phyloP scores from a whole-genome alignment of 306 rosid genomes.

The Acacia melanoxylon region DNA sequence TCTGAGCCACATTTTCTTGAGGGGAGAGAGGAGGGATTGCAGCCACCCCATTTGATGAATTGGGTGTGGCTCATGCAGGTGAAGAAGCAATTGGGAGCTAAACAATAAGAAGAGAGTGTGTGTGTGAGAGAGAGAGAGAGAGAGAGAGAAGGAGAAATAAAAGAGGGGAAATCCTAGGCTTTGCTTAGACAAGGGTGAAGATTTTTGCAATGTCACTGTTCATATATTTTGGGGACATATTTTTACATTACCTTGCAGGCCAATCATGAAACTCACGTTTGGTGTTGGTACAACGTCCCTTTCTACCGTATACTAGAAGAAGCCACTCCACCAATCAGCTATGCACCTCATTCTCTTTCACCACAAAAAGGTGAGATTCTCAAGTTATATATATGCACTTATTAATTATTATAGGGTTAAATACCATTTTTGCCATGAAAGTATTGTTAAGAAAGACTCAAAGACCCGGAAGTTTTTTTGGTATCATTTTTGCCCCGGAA shows the following conservation, averaged over 20 bases:
- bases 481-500: too few species aligned
- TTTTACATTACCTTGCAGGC: slow-evolving; percentile 45
- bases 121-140: too few species aligned
- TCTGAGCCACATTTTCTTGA: slow-evolving; percentile 82
- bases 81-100: slow-evolving; percentile 6
- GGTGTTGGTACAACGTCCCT: slow-evolving; percentile 56
- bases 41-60: slow-evolving; percentile 69
- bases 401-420: not conserved
- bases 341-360: slow-evolving; percentile 55
- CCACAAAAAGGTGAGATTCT: not conserved
- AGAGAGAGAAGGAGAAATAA: slow-evolving; percentile 10
- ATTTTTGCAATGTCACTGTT: slow-evolving; percentile 44
- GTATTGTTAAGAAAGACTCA: too few species aligned
- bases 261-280: slow-evolving; percentile 57
- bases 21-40: slow-evolving; percentile 79
- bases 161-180: slow-evolving; percentile 35
- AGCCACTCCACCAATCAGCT: slow-evolving; percentile 70
- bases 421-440: too few species aligned
- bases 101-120: slow-evolving; percentile 14
- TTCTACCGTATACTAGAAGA: slow-evolving; percentile 59
- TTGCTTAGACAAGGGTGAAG: slow-evolving; percentile 79
- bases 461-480: too few species aligned
- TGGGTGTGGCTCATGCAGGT: slow-evolving; percentile 38
- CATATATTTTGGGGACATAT: slow-evolving; percentile 30
- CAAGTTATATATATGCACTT: not conserved